Conservation (phyloP, 2,329 filamentous ascomycete genomes). For the Beauveria sp. region DNA sequence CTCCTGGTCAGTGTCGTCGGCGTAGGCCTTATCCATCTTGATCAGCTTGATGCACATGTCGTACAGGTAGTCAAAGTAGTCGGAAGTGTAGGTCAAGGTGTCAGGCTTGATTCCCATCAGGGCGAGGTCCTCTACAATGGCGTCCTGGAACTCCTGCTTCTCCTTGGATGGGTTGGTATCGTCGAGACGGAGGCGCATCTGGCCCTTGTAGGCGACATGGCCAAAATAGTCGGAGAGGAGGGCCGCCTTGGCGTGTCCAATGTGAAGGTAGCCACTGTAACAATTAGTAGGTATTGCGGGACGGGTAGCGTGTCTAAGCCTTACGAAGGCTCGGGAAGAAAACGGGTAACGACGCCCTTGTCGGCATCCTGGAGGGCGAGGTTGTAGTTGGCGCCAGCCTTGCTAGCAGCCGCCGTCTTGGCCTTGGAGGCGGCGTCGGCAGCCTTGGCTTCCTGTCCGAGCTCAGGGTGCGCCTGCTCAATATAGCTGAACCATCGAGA, state of each 20-base stretch:
- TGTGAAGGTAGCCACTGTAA: conserved; percentile 73
- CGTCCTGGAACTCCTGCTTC: conserved; percentile 91
- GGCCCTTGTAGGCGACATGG: conserved; percentile 86
- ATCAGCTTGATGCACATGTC: conserved; percentile 79
- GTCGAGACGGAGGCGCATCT: conserved; percentile 85
- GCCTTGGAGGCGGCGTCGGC: conserved; percentile 61
- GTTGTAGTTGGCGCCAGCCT: conserved; percentile 81
- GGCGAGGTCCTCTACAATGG: conserved; percentile 84
- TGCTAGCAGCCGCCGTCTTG: conserved; percentile 61
- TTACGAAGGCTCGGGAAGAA: conserved; percentile 87
- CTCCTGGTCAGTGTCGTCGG: conserved; percentile 88
- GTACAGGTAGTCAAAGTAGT: conserved; percentile 92
- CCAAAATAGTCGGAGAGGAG: conserved; percentile 95
- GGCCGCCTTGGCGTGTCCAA: conserved; percentile 90
- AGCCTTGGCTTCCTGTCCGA: conserved; percentile 61
- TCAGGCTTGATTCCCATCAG: conserved; percentile 91
- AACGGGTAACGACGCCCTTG: conserved; percentile 83
- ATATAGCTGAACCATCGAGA: conserved; percentile 83
- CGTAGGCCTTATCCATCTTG: conserved; percentile 80
- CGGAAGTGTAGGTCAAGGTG: conserved; percentile 79
- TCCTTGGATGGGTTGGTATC: conserved; percentile 97
- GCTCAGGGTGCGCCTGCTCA: conserved; percentile 73
- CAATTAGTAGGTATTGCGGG: conserved; percentile 7
- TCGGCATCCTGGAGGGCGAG: conserved; percentile 79
- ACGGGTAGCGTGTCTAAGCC: conserved; percentile 21